Conservation (phyloP, 208 protist species). For the Naegleria fowleri region DNA sequence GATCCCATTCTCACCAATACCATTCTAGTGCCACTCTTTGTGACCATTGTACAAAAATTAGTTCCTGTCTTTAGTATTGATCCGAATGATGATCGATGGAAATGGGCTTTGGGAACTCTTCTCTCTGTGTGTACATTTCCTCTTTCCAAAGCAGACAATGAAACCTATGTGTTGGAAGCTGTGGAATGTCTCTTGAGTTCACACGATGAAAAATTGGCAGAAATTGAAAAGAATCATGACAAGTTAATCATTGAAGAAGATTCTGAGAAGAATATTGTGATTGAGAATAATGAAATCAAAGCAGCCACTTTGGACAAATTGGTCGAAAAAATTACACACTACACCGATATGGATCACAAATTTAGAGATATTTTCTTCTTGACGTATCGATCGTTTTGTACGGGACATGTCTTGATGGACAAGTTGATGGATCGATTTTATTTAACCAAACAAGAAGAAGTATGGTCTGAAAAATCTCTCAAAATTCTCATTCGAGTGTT, state of each 20-base stretch:
- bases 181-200: not conserved
- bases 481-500: not conserved
- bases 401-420: not conserved
- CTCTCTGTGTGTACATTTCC: not conserved
- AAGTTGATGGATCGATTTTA: conserved; percentile 21
- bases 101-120: not conserved
- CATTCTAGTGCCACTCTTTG: not conserved
- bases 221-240: not conserved
- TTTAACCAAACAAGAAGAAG: not conserved
- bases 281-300: conserved; percentile 19
- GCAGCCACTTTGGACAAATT: conserved; percentile 26
- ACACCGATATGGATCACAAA: conserved; percentile 3
- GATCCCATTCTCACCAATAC: not conserved
- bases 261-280: not conserved
- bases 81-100: not conserved
- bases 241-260: not conserved
- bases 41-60: not conserved
- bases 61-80: not conserved
- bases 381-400: conserved; percentile 29
- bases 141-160: no score
- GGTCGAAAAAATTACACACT: not conserved
- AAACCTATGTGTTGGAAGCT: not conserved
- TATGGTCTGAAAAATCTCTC: not conserved
- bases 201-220: not conserved
- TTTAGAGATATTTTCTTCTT: conserved; percentile 26